Evolutionary conservation across 305 asterid species (phyloP), one percentile per base, ranked within the genome.

Genomic region (Petunia hybrid): DNA sequence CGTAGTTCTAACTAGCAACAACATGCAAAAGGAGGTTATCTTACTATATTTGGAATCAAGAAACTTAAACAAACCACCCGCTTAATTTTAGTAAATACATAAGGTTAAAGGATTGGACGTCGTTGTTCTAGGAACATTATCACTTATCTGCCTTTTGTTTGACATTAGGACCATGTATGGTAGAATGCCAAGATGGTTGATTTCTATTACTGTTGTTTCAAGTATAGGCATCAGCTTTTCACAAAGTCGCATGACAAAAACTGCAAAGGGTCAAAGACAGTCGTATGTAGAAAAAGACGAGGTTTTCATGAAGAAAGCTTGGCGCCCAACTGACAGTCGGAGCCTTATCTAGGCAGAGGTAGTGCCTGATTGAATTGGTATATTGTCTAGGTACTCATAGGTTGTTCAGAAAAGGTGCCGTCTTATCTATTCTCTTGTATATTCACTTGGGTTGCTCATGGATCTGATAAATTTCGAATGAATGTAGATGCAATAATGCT

Each of bases 141-240:
- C 2, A 70, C 61, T 73, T 45, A 51, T 1, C 46, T 6, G 4
- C 46, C 12, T 22, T 73, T 51, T 36, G 51, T 73, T 51, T 73
- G 36, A 2, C 63, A 6, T 73, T 51, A 13, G 36, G 2, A 73
- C 43, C 36, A 73, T 73, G 36, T 13, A 51, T 51, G 13, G 40
- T 60, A 73, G 62, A 73, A 73, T 6, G 62, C 62, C 43, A 35
- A 51, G 35, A 62, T 51, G 35, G 14, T n/a, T 73, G 42, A 73
- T 12, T 53, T n/a, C 10, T 8, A 4, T 31, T 14, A 5, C 16
- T 62, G 39, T 45, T 80, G 3, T 59, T 60, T 53, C 59, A 66
- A 83, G 48, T 77, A 70, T 86, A 85, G 86, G 55, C 81, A 85
- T 78, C 85, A 66, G 45, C 83, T 85, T 46, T 85, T 85, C 84